These are phyloP conservation scores for Alliaria petiolata DNA, from an alignment of 345 rosid genomes.

Conservation along the genomic window DNA sequence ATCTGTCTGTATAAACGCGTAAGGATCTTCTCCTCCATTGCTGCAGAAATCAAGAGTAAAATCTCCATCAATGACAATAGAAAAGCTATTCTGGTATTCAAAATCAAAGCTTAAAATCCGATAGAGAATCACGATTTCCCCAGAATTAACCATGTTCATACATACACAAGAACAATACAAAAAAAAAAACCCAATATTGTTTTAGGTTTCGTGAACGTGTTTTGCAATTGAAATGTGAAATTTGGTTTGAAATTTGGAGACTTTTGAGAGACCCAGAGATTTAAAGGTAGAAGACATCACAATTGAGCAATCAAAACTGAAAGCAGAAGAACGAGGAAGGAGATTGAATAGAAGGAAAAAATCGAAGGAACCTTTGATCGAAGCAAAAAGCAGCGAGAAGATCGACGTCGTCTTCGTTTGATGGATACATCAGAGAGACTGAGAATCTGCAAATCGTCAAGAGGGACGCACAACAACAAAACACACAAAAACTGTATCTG, in stretches of 20 bases:
- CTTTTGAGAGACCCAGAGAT: neutral
- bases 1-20: conserved; percentile 7
- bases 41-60: conserved; percentile 12
- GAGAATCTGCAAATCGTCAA: neutral
- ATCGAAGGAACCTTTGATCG: conserved; percentile 23
- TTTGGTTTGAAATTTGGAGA: neutral
- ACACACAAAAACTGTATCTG: neutral
- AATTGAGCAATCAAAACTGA: neutral
- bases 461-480: neutral
- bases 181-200: neutral
- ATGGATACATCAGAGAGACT: conserved; percentile 13
- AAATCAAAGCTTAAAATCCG: too few species aligned
- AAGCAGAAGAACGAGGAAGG: neutral
- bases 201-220: neutral
- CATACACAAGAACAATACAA: neutral
- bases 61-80: neutral
- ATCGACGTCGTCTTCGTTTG: conserved; percentile 9
- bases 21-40: conserved; percentile 27
- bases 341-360: neutral
- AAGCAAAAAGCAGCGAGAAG: conserved; percentile 29
- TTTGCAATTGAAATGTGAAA: neutral
- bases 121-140: neutral
- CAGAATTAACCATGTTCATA: neutral
- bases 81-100: neutral
- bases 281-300: neutral